Evolutionary conservation across 495 filamentous ascomycete genomes (phyloP).

Genomic region (Halenospora varia): DNA sequence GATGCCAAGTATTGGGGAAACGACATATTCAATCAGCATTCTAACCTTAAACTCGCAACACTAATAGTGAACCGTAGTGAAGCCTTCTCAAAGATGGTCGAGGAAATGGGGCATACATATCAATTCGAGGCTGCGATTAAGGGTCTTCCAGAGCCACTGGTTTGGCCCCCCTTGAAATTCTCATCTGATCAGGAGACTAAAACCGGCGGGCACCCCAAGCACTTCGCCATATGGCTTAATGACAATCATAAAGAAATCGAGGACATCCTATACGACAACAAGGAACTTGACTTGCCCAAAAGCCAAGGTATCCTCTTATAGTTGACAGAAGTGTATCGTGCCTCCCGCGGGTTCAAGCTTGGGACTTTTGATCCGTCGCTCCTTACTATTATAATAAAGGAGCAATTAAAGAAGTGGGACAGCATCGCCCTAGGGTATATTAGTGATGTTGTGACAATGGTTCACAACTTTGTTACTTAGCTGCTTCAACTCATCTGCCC

Average conservation of each 20-base stretch:
- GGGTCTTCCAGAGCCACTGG: background rate
- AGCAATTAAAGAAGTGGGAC: constrained; percentile 6
- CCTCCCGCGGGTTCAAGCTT: background rate
- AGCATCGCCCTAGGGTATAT: background rate
- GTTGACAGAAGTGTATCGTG: background rate
- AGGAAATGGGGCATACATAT: background rate
- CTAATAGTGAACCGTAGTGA: background rate
- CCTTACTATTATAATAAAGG: background rate
- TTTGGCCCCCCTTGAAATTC: too few species aligned
- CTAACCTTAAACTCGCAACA: background rate
- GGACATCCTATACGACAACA: background rate
- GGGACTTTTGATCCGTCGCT: background rate
- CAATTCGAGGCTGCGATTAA: background rate
- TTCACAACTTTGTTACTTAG: background rate
- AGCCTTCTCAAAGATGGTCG: background rate
- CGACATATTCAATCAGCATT: background rate
- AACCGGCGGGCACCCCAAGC: too few species aligned
- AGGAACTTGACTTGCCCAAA: background rate
- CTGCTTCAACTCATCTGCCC: background rate
- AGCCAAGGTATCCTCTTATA: background rate
- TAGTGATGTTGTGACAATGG: background rate
- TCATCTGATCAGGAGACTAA: too few species aligned
- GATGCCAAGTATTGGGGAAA: background rate
- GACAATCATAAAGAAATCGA: background rate
- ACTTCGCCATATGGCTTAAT: too few species aligned